phyloP scores from a whole-genome alignment of 441 rosid species.

The Sinapis alba region DNA sequence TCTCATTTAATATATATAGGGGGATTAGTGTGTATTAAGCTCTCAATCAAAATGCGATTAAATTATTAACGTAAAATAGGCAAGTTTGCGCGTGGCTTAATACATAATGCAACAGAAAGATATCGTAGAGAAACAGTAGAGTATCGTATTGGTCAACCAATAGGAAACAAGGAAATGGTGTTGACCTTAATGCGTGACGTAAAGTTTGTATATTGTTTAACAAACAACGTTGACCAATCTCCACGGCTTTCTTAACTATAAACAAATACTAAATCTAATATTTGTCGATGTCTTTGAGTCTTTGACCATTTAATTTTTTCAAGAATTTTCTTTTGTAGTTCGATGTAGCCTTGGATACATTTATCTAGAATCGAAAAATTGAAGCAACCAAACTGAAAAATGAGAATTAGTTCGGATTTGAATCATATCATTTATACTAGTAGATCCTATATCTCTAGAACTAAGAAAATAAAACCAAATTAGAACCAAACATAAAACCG shows the following conservation, averaged over 20 bases:
- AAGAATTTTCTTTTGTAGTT: background rate
- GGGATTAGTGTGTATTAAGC: background rate
- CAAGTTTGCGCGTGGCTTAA: slow-evolving; percentile 21
- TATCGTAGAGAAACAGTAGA: slow-evolving; percentile 24
- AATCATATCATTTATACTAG: too few relatives aligned
- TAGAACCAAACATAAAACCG: too few relatives aligned
- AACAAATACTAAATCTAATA: slow-evolving; percentile 28
- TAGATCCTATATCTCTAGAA: too few relatives aligned
- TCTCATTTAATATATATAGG: too few relatives aligned
- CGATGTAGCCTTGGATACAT: too few relatives aligned
- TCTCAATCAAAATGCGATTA: background rate
- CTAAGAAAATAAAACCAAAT: too few relatives aligned
- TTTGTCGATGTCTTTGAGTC: slow-evolving; percentile 12
- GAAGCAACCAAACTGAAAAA: too few relatives aligned
- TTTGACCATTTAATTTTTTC: slow-evolving; percentile 8
- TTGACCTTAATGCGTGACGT: slow-evolving; percentile 33
- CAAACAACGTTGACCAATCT: slow-evolving; percentile 34
- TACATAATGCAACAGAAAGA: slow-evolving; percentile 30
- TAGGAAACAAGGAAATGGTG: slow-evolving; percentile 8
- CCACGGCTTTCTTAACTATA: slow-evolving; percentile 7
- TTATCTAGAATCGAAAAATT: too few relatives aligned
- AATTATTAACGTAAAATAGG: slow-evolving; percentile 7
- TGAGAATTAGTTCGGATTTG: too few relatives aligned
- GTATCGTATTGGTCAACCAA: slow-evolving; percentile 2
- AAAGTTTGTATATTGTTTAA: slow-evolving; percentile 31